These are phyloP conservation scores for Kokia cookei DNA, from an alignment of 441 rosid genomes.

Conservation along the genomic window DNA sequence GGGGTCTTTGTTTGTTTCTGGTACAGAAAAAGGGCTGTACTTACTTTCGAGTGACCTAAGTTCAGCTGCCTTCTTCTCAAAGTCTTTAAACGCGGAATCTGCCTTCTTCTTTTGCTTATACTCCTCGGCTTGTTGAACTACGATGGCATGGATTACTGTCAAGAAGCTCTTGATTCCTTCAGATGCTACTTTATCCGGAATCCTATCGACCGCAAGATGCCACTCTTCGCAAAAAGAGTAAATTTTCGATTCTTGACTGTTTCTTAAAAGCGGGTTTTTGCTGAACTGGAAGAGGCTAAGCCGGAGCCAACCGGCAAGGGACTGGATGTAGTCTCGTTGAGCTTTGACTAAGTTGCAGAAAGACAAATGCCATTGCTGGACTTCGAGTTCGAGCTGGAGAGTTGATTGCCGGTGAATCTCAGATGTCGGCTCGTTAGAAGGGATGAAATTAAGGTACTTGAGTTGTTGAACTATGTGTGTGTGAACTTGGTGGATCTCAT, in stretches of 20 bases:
- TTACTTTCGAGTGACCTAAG: constrained; percentile 70
- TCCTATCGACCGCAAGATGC: constrained; percentile 69
- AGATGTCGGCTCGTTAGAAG: constrained; percentile 74
- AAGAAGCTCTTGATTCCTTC: constrained; percentile 89
- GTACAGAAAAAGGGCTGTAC: constrained; percentile 55
- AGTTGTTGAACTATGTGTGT: constrained; percentile 92
- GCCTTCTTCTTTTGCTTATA: constrained; percentile 75
- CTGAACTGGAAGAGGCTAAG: constrained; percentile 86
- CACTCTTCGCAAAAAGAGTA: constrained; percentile 85
- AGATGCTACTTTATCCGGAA: constrained; percentile 90
- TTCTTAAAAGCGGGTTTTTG: constrained; percentile 42
- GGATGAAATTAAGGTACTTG: constrained; percentile 72
- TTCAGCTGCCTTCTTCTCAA: constrained; percentile 46
- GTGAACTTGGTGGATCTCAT: constrained; percentile 29
- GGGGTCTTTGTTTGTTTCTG: constrained; percentile 42
- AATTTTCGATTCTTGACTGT: constrained; percentile 57
- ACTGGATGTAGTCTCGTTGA: constrained; percentile 78
- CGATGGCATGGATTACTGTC: constrained; percentile 66
- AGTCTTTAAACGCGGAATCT: constrained; percentile 44
- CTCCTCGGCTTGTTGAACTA: constrained; percentile 77
- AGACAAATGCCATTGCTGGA: constrained; percentile 88
- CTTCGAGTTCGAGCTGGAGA: constrained; percentile 82
- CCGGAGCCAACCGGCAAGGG: constrained; percentile 86
- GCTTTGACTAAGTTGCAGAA: constrained; percentile 74
- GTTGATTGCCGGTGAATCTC: constrained; percentile 90